Evolutionary conservation across 169 alveolate species (phyloP).

Genomic region (Plasmodium vinckei): DNA sequence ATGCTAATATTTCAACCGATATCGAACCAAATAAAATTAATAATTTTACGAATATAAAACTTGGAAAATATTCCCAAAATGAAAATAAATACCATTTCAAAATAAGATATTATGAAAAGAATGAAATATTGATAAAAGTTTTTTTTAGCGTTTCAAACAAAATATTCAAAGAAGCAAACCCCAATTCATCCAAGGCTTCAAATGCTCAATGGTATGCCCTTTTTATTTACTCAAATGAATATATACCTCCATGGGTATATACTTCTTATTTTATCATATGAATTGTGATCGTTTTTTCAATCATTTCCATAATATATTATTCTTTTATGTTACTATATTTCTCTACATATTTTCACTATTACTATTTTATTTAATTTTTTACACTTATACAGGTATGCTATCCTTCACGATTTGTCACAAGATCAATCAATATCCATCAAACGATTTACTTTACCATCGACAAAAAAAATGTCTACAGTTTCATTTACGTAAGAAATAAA

Average conservation of each 20-base stretch:
- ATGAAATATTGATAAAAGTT: conserved; percentile 36
- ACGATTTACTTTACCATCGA: conserved; percentile 18
- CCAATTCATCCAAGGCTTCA: background rate
- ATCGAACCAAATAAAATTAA: background rate
- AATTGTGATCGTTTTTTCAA: too few relatives aligned
- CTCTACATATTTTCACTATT: too few relatives aligned
- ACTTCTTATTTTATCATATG: background rate
- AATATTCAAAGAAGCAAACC: background rate
- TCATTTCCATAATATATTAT: too few relatives aligned
- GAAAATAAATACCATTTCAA: conserved; percentile 43
- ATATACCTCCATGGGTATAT: background rate
- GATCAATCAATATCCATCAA: conserved; percentile 58
- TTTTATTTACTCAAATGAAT: background rate
- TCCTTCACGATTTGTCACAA: conserved; percentile 46
- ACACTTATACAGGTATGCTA: conserved; percentile 27
- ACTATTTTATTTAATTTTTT: background rate
- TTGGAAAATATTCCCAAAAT: conserved; percentile 6
- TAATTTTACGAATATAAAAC: conserved; percentile 6
- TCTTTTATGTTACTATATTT: too few relatives aligned
- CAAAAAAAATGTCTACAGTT: conserved; percentile 32
- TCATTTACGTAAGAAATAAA: conserved; percentile 45
- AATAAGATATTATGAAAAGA: conserved; percentile 32
- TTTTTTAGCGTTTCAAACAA: conserved; percentile 30
- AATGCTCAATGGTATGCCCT: conserved; percentile 42
- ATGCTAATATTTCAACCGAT: background rate